Percentiles rank a stretch among this genome's conserved stretches.
Conservation (phyloP, 768 basidiomycete species). For the Termitomyces sp. region DNA sequence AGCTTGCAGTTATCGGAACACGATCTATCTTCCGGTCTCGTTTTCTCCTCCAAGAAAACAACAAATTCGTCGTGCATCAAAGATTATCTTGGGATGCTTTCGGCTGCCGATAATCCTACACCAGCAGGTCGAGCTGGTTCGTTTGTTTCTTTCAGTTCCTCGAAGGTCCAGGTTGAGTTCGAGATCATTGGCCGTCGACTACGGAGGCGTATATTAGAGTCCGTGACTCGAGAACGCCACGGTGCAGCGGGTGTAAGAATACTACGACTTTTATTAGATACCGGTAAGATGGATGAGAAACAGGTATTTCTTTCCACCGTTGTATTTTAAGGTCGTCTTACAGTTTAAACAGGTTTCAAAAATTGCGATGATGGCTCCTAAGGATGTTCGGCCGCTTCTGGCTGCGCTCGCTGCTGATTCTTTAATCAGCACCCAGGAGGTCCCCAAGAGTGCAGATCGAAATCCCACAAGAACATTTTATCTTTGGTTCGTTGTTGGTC, state of each 20-base stretch:
- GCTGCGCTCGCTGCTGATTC: constrained; percentile 77
- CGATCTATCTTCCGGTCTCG: constrained; percentile 60
- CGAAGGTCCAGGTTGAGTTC: constrained; percentile 80
- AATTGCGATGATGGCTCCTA: constrained; percentile 87
- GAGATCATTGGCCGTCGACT: constrained; percentile 66
- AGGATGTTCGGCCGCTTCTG: constrained; percentile 80
- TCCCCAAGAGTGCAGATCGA: constrained; percentile 87
- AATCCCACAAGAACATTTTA: constrained; percentile 88
- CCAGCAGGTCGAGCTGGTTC: constrained; percentile 63
- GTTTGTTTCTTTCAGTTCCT: constrained; percentile 67
- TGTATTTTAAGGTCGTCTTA: not conserved
- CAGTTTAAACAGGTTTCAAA: constrained; percentile 70
- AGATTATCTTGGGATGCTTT: constrained; percentile 78
- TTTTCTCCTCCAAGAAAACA: constrained; percentile 50
- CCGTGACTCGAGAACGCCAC: constrained; percentile 77
- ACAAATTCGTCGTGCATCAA: constrained; percentile 61
- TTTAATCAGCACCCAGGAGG: constrained; percentile 88
- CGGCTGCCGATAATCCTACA: constrained; percentile 81
- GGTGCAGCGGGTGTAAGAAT: constrained; percentile 83
- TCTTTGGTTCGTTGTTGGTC: constrained; percentile 61
- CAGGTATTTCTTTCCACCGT: constrained; percentile 52
- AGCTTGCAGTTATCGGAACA: constrained; percentile 61
- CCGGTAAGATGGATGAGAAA: constrained; percentile 93
- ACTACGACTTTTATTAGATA: constrained; percentile 69
- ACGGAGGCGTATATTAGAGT: constrained; percentile 68